A percentile compares a stretch with the other conserved stretches of the same genome.
Conservation (phyloP, 2,329 filamentous ascomycete species). For the Thielaviopsis euricoi region DNA sequence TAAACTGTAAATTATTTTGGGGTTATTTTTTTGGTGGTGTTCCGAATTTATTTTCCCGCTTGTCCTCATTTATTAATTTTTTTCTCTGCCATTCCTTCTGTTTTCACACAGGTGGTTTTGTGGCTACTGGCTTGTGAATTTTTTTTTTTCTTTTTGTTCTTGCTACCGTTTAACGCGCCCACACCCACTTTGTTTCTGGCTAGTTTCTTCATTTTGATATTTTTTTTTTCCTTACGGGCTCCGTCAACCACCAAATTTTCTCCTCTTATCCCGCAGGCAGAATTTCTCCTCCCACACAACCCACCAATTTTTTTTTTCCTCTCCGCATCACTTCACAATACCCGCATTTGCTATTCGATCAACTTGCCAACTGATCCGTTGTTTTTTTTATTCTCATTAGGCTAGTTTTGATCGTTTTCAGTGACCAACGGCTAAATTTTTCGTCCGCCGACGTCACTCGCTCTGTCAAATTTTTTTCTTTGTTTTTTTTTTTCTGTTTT, state of each 20-base stretch:
- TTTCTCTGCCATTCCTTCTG: not conserved
- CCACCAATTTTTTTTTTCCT: conserved; percentile 2
- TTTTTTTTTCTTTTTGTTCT: not conserved
- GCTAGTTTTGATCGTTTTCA: not conserved
- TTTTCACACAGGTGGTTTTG: not conserved
- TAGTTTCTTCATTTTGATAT: conserved; percentile 6
- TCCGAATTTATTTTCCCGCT: not conserved
- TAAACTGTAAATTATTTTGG: not conserved
- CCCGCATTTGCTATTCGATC: conserved; percentile 1
- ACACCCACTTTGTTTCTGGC: conserved; percentile 3
- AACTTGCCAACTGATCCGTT: conserved; percentile 2
- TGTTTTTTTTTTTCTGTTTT: conserved; percentile 2
- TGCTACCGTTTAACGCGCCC: conserved; percentile 6
- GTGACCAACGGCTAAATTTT: not conserved
- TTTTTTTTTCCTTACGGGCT: conserved; percentile 6
- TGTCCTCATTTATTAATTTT: not conserved
- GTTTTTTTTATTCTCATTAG: not conserved
- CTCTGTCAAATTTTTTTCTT: not conserved
- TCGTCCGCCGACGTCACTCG: not conserved
- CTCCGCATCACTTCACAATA: conserved; percentile 5
- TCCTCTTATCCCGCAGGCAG: conserved; percentile 10
- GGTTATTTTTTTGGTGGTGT: not conserved
- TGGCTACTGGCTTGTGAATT: not conserved
- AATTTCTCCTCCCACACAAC: conserved; percentile 8
- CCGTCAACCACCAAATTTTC: conserved; percentile 8